Percentiles rank a stretch among this genome's conserved stretches.
Evolutionary conservation across 2,329 filamentous ascomycete species (phyloP).

Genomic region (Phialocephala subalpina): DNA sequence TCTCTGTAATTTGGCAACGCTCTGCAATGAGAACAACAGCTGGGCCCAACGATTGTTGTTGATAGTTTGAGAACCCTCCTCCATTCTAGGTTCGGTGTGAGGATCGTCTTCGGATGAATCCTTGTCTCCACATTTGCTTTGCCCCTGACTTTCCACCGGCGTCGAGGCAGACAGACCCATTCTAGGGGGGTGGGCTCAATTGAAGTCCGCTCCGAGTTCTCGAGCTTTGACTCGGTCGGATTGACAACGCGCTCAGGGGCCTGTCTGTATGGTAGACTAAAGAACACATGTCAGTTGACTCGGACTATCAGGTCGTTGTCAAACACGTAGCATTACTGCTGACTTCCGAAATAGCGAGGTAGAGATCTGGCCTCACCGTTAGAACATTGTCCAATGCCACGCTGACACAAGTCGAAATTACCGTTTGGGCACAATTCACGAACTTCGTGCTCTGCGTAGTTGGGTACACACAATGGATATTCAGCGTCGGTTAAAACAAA

Average conservation of each 20-base stretch:
- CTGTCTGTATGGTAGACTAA: not conserved
- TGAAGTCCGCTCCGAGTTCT: not conserved
- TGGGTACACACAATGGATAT: not conserved
- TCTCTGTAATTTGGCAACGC: constrained; percentile 26
- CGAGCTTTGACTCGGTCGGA: not conserved
- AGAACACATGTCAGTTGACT: constrained; percentile 6
- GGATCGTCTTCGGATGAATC: not conserved
- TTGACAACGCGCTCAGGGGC: not conserved
- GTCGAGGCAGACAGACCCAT: not conserved
- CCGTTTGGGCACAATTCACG: constrained; percentile 6
- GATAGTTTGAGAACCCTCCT: constrained; percentile 4
- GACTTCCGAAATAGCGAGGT: not conserved
- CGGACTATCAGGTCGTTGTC: not conserved
- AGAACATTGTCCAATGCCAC: constrained; percentile 5
- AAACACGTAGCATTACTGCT: constrained; percentile 10
- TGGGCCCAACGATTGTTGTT: constrained; percentile 22
- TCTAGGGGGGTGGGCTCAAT: not conserved
- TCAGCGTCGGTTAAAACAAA: not conserved
- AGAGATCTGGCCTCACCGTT: constrained; percentile 4
- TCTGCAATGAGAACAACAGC: constrained; percentile 28
- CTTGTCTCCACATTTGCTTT: not conserved
- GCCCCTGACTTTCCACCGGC: not conserved
- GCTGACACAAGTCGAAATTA: constrained; percentile 6
- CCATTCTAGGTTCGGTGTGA: constrained; percentile 8
- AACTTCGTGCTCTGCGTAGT: not conserved